These are phyloP conservation scores for Tephrocybe sp. DNA, from an alignment of 768 basidiomycete genomes.

Conservation along the genomic window DNA sequence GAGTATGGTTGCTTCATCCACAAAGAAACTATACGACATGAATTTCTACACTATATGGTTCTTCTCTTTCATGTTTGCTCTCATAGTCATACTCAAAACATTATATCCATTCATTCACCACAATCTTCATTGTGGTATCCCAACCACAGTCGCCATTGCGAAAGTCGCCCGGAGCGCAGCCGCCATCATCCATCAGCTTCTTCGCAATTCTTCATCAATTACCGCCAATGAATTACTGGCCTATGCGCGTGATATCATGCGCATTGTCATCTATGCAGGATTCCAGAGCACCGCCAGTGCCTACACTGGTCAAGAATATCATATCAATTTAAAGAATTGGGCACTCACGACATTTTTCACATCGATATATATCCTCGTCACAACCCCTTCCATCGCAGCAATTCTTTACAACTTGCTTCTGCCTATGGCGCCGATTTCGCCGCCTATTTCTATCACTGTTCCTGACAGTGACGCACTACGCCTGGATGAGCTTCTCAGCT, in stretches of 20 bases:
- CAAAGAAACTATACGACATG: too few relatives aligned
- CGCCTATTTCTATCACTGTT: too few relatives aligned
- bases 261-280: background rate
- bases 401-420: background rate
- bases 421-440: background rate
- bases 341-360: background rate
- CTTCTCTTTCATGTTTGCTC: background rate
- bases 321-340: background rate
- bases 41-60: background rate
- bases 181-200: background rate
- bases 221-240: too few relatives aligned
- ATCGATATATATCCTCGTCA: constrained; percentile 1
- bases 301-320: background rate
- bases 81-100: background rate
- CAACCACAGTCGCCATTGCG: too few relatives aligned
- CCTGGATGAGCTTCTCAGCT: background rate
- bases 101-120: background rate
- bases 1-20: too few relatives aligned
- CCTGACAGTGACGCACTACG: too few relatives aligned
- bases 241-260: background rate
- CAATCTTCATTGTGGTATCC: background rate
- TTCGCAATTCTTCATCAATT: too few relatives aligned
- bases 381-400: background rate
- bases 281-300: background rate
- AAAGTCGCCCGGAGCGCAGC: background rate